Base-by-base conservation (phyloP, 805 yeast species). In the Scheffersomyces amazonensis region DNA sequence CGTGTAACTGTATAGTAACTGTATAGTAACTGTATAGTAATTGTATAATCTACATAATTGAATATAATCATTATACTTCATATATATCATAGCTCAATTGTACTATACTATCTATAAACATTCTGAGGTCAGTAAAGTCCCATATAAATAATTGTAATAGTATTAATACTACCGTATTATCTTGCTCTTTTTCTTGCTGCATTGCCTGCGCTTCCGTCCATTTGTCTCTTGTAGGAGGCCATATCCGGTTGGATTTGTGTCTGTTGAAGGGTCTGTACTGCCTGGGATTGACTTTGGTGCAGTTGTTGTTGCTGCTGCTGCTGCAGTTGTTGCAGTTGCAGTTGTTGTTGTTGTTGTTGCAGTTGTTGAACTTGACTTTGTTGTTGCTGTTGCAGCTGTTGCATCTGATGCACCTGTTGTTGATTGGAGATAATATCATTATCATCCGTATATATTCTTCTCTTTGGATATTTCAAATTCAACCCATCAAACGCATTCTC, bases 361-460 rank as follows among this genome's bases (percentile, higher is more conserved):
- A 6, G 9, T 27, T 27, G 30, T 13, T 8, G 17, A 7, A 13
- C 17, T 5, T n/a, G 30, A 13, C 15, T 16, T 13, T n/a, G 30
- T 15, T 27, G 30, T 5, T 27, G 16, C 17, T 27, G 30, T 5
- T n/a, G 17, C 11, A 5, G 11, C 15, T 27, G 30, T 15, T 27
- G 30, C 10, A 13, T 16, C 5, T 7, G 30, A 8, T 27, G 30
- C 4, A n/a, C 30, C 10, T 27, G 30, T 27, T 27, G 30, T 32
- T 42, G 46, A 41, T 56, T 62, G 35, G 60, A 69, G 45, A 59
- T 54, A 35, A 88, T 87, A 60, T 89, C 96, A 48, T 80, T 81
- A 57, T 89, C 96, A 51, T 87, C 95, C 16, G 87, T 82, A 49
- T 87, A 87, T 21, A 91, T 88, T 49, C 96, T 75, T 47, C 99